Evolutionary conservation across 192 early-diverging fungal species (phyloP).

Genomic region (Coemansia sp.): DNA sequence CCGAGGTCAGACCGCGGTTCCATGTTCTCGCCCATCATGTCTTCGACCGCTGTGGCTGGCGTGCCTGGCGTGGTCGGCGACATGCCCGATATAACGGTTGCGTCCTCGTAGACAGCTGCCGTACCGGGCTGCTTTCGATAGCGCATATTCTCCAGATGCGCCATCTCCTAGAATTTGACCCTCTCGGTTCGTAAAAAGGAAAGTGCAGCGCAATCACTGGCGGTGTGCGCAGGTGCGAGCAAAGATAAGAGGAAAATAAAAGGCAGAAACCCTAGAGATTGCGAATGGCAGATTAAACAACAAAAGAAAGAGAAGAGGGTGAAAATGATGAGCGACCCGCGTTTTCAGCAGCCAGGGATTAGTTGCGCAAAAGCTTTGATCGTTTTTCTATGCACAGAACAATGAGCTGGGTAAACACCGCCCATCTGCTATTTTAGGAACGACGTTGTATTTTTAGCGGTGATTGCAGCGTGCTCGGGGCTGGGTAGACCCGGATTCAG

Average conservation of each 20-base stretch:
- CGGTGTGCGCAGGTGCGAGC: neutral
- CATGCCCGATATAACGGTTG: conserved; percentile 50
- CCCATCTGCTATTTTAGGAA: neutral
- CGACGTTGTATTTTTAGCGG: neutral
- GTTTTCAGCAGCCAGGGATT: neutral
- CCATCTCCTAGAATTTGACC: conserved; percentile 21
- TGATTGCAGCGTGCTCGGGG: neutral
- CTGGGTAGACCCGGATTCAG: neutral
- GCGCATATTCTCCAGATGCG: conserved; percentile 56
- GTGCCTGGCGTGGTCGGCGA: conserved; percentile 28
- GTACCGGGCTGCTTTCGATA: conserved; percentile 54
- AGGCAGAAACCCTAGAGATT: neutral
- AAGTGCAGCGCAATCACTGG: neutral
- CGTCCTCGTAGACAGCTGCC: conserved; percentile 44
- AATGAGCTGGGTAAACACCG: neutral
- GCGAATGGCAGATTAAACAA: conserved; percentile 1
- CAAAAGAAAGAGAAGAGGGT: neutral
- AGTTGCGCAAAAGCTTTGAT: neutral
- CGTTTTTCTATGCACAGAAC: neutral
- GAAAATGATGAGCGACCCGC: too few species aligned
- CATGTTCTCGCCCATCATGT: conserved; percentile 11
- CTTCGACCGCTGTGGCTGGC: conserved; percentile 20
- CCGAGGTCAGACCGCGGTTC: conserved; percentile 25
- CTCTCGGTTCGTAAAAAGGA: neutral
- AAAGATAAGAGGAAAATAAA: neutral